Percentiles rank a stretch among this genome's conserved stretches.
phyloP scores from a whole-genome alignment of 148 eudicot genomes.

The Rhododendron ferrugineum region DNA sequence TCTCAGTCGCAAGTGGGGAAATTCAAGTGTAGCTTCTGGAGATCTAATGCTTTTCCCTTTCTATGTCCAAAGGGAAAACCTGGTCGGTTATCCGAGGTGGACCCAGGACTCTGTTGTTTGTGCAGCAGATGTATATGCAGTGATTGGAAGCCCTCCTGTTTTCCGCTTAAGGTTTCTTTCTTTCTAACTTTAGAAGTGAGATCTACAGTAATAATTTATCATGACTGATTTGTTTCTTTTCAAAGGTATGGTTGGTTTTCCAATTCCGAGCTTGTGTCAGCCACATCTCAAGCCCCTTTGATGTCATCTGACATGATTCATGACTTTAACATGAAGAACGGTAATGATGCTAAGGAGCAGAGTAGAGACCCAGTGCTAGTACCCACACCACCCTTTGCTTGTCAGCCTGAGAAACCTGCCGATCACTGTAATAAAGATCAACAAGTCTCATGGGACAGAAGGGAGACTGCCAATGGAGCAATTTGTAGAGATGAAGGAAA shows the following conservation, averaged over 20 bases:
- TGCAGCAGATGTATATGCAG: conserved; percentile 78
- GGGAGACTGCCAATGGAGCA: conserved; percentile 28
- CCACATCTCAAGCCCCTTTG: conserved; percentile 28
- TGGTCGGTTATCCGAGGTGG: conserved; percentile 61
- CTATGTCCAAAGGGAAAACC: conserved; percentile 52
- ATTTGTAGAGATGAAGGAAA: conserved; percentile 22
- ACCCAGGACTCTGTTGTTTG: conserved; percentile 60
- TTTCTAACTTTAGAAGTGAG: not conserved
- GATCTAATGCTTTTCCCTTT: conserved; percentile 83
- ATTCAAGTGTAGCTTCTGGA: conserved; percentile 54
- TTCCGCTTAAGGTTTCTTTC: conserved; percentile 74
- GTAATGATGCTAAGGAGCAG: conserved; percentile 15
- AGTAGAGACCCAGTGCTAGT: conserved; percentile 18
- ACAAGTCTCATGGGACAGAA: conserved; percentile 26
- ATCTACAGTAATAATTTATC: not conserved
- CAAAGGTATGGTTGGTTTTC: conserved; percentile 90
- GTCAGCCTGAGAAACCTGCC: conserved; percentile 24
- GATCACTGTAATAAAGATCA: conserved; percentile 22
- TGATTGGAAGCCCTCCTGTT: conserved; percentile 71
- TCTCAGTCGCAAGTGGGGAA: conserved; percentile 94
- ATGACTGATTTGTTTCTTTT: conserved; percentile 9
- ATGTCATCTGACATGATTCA: conserved; percentile 18
- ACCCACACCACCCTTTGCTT: conserved; percentile 13
- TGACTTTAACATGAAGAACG: conserved; percentile 16
- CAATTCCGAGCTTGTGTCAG: conserved; percentile 35